Evolutionary conservation across 805 yeast species (phyloP), one percentile per base, ranked within the genome.

Genomic region (Maudiozyma pseudohumilis): DNA sequence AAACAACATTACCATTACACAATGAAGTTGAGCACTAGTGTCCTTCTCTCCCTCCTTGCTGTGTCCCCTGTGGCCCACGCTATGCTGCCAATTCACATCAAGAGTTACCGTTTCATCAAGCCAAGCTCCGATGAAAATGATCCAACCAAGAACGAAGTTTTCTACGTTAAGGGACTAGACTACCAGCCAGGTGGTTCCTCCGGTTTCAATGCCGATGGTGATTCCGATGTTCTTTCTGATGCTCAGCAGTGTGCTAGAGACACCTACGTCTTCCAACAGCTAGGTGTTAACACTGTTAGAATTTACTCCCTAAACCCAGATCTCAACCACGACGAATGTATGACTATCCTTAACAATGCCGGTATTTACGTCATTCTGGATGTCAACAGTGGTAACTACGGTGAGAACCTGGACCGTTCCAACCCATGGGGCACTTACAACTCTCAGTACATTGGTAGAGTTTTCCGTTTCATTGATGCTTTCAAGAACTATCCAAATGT

Each of bases 171-270:
- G 43, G 96, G 96, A 44, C 75, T 88, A 29, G 96, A 86, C 60
- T 88, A 88, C 60, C 94, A 85, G 61, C 94, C 89, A 0, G 96
- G 96, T 45, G 96, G 96, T 2, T 79, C 95, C 0, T 82, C 94
- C 1, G 67, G 61, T 12, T 65, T 57, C 36, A 48, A 48, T 35
- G 35, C 60, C 3, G 28, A 33, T 6, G 47, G 59, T 1, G 59
- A 55, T 7, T 59, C 48, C 23, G 96, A 88, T 57, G 87, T 85
- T 2, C 65, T 88, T 26, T 70, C 87, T 11, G 83, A 85, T 49
- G 69, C 74, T 2, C 74, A 69, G 18, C 66, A 64, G 20, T 88
- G 96, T 61, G 72, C 74, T 45, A 75, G 96, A 59, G 96, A 88
- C 58, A 83, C 87, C 27, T 73, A 67, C 51, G 74, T 74, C 40